Conservation (phyloP, 148 eudicot genomes). For the Fagopyrum homotropicum region DNA sequence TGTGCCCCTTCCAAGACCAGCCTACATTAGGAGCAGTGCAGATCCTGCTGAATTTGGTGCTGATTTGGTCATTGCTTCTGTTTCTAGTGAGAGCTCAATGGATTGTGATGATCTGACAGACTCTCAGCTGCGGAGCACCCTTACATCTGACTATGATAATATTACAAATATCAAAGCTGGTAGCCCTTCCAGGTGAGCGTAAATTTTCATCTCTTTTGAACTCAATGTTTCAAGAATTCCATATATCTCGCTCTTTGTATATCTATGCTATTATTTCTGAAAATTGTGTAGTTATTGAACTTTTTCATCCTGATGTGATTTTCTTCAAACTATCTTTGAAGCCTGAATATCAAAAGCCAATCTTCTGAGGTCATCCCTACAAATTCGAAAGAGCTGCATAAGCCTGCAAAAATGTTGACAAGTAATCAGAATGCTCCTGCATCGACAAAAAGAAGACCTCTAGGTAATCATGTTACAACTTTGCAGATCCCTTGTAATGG, state of each 20-base stretch:
- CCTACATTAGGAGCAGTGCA: slow-evolving; percentile 56
- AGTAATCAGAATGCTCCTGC: slow-evolving; percentile 38
- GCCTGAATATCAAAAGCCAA: slow-evolving; percentile 44
- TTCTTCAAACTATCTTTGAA: slow-evolving; percentile 21
- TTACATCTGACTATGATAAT: slow-evolving; percentile 62
- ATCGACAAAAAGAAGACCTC: slow-evolving; percentile 47
- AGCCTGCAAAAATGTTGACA: slow-evolving; percentile 33
- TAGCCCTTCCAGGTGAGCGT: slow-evolving; percentile 68
- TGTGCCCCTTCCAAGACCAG: slow-evolving; percentile 72
- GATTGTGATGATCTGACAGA: slow-evolving; percentile 83
- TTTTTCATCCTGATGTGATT: not conserved
- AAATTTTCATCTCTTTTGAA: not conserved
- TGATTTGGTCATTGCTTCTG: slow-evolving; percentile 53
- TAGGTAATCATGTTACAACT: slow-evolving; percentile 57
- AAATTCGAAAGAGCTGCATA: slow-evolving; percentile 32
- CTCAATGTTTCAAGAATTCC: not conserved
- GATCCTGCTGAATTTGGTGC: slow-evolving; percentile 64
- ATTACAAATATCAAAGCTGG: slow-evolving; percentile 52
- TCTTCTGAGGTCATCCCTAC: slow-evolving; percentile 26
- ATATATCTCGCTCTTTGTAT: not conserved
- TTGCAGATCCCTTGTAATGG: slow-evolving; percentile 65
- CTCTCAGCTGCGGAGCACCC: slow-evolving; percentile 60
- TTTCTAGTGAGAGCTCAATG: slow-evolving; percentile 51
- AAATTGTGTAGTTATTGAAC: not conserved
- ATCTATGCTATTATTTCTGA: not conserved